Evolutionary conservation across 1,284 basidiomycete species (phyloP).

Genomic region (Ganoderma resinaceum): DNA sequence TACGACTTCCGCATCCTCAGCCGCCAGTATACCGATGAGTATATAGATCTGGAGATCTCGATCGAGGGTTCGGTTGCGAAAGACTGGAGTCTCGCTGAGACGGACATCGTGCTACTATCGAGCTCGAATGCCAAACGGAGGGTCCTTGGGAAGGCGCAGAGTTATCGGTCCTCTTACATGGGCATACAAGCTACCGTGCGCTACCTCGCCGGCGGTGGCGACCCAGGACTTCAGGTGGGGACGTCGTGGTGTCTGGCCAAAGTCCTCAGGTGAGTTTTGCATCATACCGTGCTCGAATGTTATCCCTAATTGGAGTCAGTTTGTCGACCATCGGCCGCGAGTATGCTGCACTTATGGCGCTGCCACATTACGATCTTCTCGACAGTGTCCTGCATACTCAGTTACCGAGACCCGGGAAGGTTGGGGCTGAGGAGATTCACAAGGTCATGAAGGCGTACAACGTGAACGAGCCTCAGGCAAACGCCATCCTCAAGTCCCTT

Average conservation of each 20-base stretch:
- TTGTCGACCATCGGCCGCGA: slow-evolving; percentile 93
- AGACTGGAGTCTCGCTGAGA: slow-evolving; percentile 81
- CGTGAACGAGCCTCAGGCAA: slow-evolving; percentile 95
- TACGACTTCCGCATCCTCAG: slow-evolving; percentile 67
- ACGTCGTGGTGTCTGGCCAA: slow-evolving; percentile 82
- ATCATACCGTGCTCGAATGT: background rate
- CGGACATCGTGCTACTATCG: slow-evolving; percentile 79
- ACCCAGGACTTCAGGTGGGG: slow-evolving; percentile 67
- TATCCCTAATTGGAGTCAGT: slow-evolving; percentile 48
- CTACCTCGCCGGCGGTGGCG: slow-evolving; percentile 54
- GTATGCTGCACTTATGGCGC: slow-evolving; percentile 85
- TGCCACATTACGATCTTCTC: slow-evolving; percentile 85
- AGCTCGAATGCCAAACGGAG: slow-evolving; percentile 57
- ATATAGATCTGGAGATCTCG: slow-evolving; percentile 74
- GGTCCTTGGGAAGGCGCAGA: slow-evolving; percentile 82
- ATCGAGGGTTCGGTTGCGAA: slow-evolving; percentile 64
- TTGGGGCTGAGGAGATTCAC: slow-evolving; percentile 64
- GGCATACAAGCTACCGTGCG: slow-evolving; percentile 59
- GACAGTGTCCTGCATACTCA: slow-evolving; percentile 74
- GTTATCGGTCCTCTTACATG: slow-evolving; percentile 60
- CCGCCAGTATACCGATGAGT: slow-evolving; percentile 74
- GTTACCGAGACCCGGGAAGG: slow-evolving; percentile 54
- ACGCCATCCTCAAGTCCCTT: slow-evolving; percentile 85
- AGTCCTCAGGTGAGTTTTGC: slow-evolving; percentile 73
- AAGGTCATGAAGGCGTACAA: slow-evolving; percentile 75